phyloP scores from a whole-genome alignment of 2,329 filamentous ascomycete genomes.

The Boeremia exigua region DNA sequence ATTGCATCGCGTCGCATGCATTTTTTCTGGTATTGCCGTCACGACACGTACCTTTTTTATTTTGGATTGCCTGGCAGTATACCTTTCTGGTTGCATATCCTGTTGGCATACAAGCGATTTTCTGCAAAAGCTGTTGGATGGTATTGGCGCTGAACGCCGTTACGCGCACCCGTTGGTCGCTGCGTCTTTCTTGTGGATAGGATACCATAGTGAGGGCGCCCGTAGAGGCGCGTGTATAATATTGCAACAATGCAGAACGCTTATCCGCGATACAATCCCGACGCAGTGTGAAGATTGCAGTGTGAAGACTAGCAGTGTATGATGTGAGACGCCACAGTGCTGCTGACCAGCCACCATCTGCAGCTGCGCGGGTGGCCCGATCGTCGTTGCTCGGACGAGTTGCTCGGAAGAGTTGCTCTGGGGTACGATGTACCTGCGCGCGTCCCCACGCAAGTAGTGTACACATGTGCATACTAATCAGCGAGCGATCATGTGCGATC shows the following conservation, averaged over 20 bases:
- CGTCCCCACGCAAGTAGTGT: no score
- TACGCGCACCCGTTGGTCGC: slow-evolving; percentile 12
- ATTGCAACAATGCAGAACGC: slow-evolving; percentile 18
- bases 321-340: no score
- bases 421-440: no score
- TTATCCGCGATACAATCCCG: neutral
- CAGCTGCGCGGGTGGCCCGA: no score
- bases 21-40: slow-evolving; percentile 20
- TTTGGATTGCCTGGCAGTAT: slow-evolving; percentile 11
- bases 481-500: no score
- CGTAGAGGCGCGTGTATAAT: slow-evolving; percentile 22
- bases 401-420: no score
- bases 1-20: slow-evolving; percentile 39
- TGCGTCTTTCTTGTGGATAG: slow-evolving; percentile 19
- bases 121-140: slow-evolving; percentile 13
- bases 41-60: slow-evolving; percentile 24
- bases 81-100: slow-evolving; percentile 18
- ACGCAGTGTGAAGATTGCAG: no score
- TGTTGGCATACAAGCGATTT: slow-evolving; percentile 29
- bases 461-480: no score
- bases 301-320: no score
- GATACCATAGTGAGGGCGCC: slow-evolving; percentile 8
- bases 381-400: no score
- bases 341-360: no score
- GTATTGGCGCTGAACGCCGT: slow-evolving; percentile 8